Percentiles rank a stretch among this genome's conserved stretches.
phyloP scores from a whole-genome alignment of 1,139 yeast species.

The Yamadazyma dushanensis region DNA sequence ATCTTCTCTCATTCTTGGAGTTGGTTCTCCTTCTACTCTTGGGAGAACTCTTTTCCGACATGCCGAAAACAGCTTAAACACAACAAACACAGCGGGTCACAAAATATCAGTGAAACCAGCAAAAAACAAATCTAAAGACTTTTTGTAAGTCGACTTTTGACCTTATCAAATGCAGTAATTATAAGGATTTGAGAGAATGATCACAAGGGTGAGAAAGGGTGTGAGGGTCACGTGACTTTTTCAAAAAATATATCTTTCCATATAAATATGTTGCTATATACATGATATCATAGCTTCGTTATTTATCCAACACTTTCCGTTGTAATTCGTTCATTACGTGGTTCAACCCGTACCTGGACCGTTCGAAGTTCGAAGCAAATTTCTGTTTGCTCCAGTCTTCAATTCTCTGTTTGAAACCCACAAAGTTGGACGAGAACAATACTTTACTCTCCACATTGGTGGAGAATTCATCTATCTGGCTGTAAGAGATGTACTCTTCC shows the following conservation, averaged over 20 bases:
- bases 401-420: slow-evolving; percentile 68
- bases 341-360: slow-evolving; percentile 71
- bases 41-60: slow-evolving; percentile 6
- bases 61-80: no score
- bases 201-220: background rate
- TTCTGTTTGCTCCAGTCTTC: slow-evolving; percentile 79
- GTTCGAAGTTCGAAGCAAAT: slow-evolving; percentile 66
- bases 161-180: no score
- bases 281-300: background rate
- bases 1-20: slow-evolving; percentile 23
- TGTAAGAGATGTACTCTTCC: slow-evolving; percentile 68
- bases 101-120: no score
- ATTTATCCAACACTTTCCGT: slow-evolving; percentile 10
- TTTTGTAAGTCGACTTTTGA: no score
- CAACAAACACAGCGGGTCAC: no score
- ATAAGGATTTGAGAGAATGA: no score
- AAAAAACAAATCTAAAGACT: background rate
- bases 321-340: slow-evolving; percentile 66
- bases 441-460: slow-evolving; percentile 56
- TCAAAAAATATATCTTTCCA: background rate
- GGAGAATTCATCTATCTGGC: slow-evolving; percentile 19
- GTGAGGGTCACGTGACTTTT: slow-evolving; percentile 1
- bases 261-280: background rate
- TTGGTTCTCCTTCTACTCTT: slow-evolving; percentile 9
- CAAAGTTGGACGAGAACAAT: slow-evolving; percentile 69